phyloP scores from a whole-genome alignment of 2,329 filamentous ascomycete species.

The Xylariales sp. region DNA sequence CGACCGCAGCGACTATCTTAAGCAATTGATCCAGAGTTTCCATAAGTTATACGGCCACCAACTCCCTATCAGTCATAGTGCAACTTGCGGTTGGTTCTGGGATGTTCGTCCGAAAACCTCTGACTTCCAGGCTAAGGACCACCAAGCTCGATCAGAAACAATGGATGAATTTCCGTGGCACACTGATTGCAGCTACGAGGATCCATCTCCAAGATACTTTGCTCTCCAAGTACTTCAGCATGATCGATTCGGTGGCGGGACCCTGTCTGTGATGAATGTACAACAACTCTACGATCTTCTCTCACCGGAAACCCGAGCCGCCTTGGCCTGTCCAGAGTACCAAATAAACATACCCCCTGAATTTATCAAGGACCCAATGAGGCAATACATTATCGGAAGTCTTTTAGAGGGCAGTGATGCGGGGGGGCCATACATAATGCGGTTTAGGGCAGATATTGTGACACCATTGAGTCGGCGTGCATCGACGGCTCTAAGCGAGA shows the following conservation, averaged over 20 bases:
- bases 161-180: constrained; percentile 39
- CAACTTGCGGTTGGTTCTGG: constrained; percentile 38
- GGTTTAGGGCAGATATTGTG: constrained; percentile 27
- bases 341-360: constrained; percentile 27
- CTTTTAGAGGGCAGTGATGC: constrained; percentile 1
- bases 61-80: constrained; percentile 35
- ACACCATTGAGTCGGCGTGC: constrained; percentile 19
- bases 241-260: constrained; percentile 34
- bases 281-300: constrained; percentile 20
- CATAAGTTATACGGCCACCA: constrained; percentile 27
- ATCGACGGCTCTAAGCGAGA: constrained; percentile 16
- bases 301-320: constrained; percentile 13
- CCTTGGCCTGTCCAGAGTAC: constrained; percentile 23
- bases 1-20: constrained; percentile 26
- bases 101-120: constrained; percentile 29
- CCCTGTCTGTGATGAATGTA: constrained; percentile 32
- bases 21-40: constrained; percentile 26
- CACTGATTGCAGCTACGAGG: constrained; percentile 39
- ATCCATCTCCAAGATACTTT: constrained; percentile 30
- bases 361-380: constrained; percentile 24
- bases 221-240: constrained; percentile 36
- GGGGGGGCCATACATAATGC: constrained; percentile 14
- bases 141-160: constrained; percentile 35
- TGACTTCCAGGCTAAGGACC: constrained; percentile 22
- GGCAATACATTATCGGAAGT: constrained; percentile 2